Evolutionary conservation across 2,329 filamentous ascomycete genomes (phyloP).

Genomic region (Aspergillus novofumigatus): DNA sequence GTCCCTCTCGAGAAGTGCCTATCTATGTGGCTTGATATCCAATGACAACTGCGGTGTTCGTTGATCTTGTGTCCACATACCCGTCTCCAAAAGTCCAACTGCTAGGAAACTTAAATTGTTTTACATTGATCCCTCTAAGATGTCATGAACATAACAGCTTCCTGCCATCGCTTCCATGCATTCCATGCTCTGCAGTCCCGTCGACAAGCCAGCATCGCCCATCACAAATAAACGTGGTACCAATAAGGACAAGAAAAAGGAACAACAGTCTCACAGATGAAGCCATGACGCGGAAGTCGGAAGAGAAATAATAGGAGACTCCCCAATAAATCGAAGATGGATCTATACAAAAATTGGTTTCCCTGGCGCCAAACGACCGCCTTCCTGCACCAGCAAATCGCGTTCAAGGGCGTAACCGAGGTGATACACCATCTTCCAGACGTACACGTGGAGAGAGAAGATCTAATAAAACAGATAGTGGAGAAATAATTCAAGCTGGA

Average conservation of each 20-base stretch:
- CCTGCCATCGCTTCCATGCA: slow-evolving; percentile 26
- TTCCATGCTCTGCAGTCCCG: slow-evolving; percentile 19
- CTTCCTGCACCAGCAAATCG: slow-evolving; percentile 31
- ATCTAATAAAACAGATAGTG: slow-evolving; percentile 43
- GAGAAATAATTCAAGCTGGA: slow-evolving; percentile 28
- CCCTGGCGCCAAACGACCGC: slow-evolving; percentile 37
- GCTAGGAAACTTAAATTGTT: slow-evolving; percentile 21
- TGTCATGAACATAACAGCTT: slow-evolving; percentile 28
- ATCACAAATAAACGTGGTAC: slow-evolving; percentile 20
- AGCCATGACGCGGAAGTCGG: slow-evolving; percentile 20
- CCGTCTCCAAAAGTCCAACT: neutral
- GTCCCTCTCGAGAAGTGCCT: neutral
- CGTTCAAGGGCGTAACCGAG: slow-evolving; percentile 28
- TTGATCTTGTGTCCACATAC: neutral
- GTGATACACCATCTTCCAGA: slow-evolving; percentile 31
- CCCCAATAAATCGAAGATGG: slow-evolving; percentile 22
- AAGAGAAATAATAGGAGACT: slow-evolving; percentile 12
- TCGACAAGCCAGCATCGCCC: slow-evolving; percentile 23
- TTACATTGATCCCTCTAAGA: slow-evolving; percentile 40
- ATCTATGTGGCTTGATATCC: neutral
- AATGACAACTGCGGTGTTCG: neutral
- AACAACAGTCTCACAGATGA: slow-evolving; percentile 23
- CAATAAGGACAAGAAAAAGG: slow-evolving; percentile 21
- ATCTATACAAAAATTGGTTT: slow-evolving; percentile 38
- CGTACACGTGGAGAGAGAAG: slow-evolving; percentile 33